Base-by-base conservation (phyloP, 2,329 filamentous ascomycete genomes). In the Madurella mycetomatis region DNA sequence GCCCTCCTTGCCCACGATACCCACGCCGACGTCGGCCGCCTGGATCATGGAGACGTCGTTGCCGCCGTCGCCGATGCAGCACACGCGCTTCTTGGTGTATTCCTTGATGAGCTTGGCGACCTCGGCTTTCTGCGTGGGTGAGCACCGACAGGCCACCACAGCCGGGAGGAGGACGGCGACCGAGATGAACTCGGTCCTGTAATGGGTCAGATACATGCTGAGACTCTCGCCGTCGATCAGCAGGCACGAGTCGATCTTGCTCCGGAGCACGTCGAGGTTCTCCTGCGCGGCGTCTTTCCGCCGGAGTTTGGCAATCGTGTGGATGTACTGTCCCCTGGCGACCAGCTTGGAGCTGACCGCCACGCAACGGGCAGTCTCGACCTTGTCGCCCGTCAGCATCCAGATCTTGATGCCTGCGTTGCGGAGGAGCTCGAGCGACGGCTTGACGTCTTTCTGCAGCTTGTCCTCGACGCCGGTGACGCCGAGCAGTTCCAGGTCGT, bases 21-120 rank as follows among this genome's bases (percentile, higher is more conserved):
- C 94, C 25, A 99, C 92, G 57, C 95, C 95, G 0, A 99, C 92
- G 66, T 99, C 94, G 1, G 95, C 94, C 8, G 94, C 92, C 76
- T 97, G 94, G 63, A 99, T 99, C 94, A 99, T 99, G 62, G 87
- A 92, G 5, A 99, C 94, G 69, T 99, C 95, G 72, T 99, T 99
- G 64, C 95, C 94, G 61, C 94, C 94, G 67, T 99, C 94, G 39
- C 94, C 94, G 62, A 99, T 99, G 68, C 94, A 97, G 73, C 92
- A 96, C 15, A 97, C 89, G 13, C 95, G 87, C 72, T 97, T 97
- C 71, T 90, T 91, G 17, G 94, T 99, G 71, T 90, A 86, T 48
- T 88, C 83, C 57, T 92, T 90, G 73, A 99, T 99, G 47, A 97
- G 81, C 62, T 83, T 85, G 9, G 95, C 94, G 40, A 99, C 81